These are phyloP conservation scores for Cercospora sp. DNA, from an alignment of 2,329 filamentous ascomycete species.

Conservation along the genomic window DNA sequence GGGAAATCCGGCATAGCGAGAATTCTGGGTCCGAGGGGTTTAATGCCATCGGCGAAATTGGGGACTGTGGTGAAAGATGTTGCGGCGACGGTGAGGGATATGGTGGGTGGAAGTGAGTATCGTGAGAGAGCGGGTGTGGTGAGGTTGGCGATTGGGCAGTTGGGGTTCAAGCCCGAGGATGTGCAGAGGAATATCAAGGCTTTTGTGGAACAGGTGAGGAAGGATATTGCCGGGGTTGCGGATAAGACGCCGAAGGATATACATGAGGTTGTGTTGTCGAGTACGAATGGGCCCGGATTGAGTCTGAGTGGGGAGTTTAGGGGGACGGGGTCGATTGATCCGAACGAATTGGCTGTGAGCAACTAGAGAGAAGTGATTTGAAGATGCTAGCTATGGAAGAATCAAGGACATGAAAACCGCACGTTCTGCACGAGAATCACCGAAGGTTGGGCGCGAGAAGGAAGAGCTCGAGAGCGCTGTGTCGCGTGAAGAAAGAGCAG, in stretches of 20 bases:
- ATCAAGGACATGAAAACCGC: background rate
- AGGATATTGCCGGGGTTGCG: slow-evolving; percentile 67
- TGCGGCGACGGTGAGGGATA: slow-evolving; percentile 70
- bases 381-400: background rate
- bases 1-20: slow-evolving; percentile 78
- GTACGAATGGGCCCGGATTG: slow-evolving; percentile 83
- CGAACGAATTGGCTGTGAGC: slow-evolving; percentile 38
- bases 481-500: background rate
- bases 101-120: slow-evolving; percentile 83
- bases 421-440: background rate
- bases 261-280: slow-evolving; percentile 76
- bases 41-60: slow-evolving; percentile 89
- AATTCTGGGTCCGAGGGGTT: slow-evolving; percentile 79
- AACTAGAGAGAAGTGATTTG: background rate
- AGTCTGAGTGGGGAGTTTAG: slow-evolving; percentile 79
- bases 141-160: slow-evolving; percentile 84
- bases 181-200: slow-evolving; percentile 79
- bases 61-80: slow-evolving; percentile 87
- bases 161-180: slow-evolving; percentile 85
- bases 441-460: background rate
- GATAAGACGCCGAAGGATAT: slow-evolving; percentile 70
- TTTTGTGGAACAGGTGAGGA: slow-evolving; percentile 74
- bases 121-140: slow-evolving; percentile 82
- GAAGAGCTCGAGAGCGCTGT: background rate
- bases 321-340: slow-evolving; percentile 54